Conservation (phyloP, 1,284 basidiomycete species). For the Sanghuangporus baumii region DNA sequence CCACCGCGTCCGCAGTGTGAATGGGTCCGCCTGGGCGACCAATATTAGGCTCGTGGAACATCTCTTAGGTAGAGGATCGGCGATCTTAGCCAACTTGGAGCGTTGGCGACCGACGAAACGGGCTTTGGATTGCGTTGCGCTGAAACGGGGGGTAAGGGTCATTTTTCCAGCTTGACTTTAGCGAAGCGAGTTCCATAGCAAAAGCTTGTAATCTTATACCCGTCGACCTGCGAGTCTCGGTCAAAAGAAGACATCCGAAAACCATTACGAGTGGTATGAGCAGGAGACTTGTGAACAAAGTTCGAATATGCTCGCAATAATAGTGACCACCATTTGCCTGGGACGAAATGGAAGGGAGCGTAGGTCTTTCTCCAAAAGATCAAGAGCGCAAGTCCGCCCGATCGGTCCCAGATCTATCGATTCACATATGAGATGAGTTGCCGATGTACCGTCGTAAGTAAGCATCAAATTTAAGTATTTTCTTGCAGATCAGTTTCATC, state of each 20-base stretch:
- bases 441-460: background rate
- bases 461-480: conserved; percentile 8
- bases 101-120: conserved; percentile 15
- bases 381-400: background rate
- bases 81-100: conserved; percentile 13
- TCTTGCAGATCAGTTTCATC: conserved; percentile 6
- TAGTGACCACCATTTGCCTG: conserved; percentile 12
- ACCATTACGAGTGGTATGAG: conserved; percentile 8
- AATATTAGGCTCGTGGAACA: conserved; percentile 17
- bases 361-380: conserved; percentile 7
- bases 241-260: conserved; percentile 4
- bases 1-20: conserved; percentile 11
- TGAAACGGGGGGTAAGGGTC: conserved; percentile 19
- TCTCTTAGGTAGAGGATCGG: conserved; percentile 16
- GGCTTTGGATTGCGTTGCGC: conserved; percentile 16
- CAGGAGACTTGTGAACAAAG: conserved; percentile 8
- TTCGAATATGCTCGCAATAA: conserved; percentile 7
- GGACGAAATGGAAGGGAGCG: conserved; percentile 14
- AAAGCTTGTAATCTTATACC: conserved; percentile 18
- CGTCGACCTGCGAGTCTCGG: conserved; percentile 4
- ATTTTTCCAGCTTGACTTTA: conserved; percentile 16
- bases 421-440: background rate
- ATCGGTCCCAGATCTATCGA: conserved; percentile 3
- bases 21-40: conserved; percentile 10
- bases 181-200: conserved; percentile 16